Conservation (phyloP, 345 rosid genomes). For the Populus ilicifolia region DNA sequence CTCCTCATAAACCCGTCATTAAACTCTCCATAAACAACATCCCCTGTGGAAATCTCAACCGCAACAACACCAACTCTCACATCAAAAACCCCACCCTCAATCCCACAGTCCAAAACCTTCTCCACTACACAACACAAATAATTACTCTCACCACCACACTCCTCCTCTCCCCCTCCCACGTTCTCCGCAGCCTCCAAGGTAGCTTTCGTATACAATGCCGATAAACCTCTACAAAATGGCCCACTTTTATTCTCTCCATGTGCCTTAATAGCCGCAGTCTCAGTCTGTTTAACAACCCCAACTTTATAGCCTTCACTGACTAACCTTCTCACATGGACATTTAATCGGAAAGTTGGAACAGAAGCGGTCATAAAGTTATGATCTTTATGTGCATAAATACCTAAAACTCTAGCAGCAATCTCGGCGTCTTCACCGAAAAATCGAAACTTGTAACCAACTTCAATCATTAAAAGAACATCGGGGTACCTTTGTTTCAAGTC, state of each 20-base stretch:
- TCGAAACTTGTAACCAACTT: constrained; percentile 87
- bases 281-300: constrained; percentile 96
- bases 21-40: constrained; percentile 77
- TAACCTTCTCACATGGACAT: constrained; percentile 75
- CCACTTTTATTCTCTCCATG: constrained; percentile 59
- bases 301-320: constrained; percentile 84
- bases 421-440: constrained; percentile 93
- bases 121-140: constrained; percentile 83
- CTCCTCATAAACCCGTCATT: constrained; percentile 69
- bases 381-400: constrained; percentile 76
- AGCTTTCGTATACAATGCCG: constrained; percentile 84
- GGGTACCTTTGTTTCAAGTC: constrained; percentile 61
- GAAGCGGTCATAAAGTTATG: constrained; percentile 85
- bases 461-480: constrained; percentile 81
- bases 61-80: constrained; percentile 74
- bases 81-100: constrained; percentile 33
- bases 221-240: constrained; percentile 73
- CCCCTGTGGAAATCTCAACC: constrained; percentile 88
- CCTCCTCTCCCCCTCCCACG: constrained; percentile 62
- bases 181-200: constrained; percentile 90
- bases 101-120: constrained; percentile 27
- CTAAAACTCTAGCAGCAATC: constrained; percentile 66
- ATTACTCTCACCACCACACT: constrained; percentile 59
- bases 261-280: constrained; percentile 87
- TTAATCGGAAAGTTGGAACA: constrained; percentile 81